phyloP scores from a whole-genome alignment of 306 rosid species.

The Astragalus glycyphyllos region DNA sequence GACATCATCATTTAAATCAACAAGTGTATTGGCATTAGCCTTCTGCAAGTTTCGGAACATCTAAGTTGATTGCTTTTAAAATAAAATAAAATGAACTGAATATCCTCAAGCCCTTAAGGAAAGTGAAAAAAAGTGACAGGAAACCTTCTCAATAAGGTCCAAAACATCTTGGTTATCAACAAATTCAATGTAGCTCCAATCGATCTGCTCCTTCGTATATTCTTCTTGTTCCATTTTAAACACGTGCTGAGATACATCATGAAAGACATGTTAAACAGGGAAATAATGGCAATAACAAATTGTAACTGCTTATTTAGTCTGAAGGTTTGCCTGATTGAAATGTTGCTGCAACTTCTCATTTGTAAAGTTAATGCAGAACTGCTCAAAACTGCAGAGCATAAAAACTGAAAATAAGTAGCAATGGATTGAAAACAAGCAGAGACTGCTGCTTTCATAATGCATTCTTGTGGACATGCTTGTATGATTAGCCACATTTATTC shows the following conservation, averaged over 20 bases:
- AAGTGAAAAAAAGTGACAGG: slow-evolving; percentile 5
- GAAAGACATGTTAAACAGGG: slow-evolving; percentile 39
- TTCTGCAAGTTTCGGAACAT: slow-evolving; percentile 24
- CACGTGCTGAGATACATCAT: slow-evolving; percentile 77
- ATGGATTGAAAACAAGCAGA: slow-evolving; percentile 52
- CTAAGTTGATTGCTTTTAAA: slow-evolving; percentile 37
- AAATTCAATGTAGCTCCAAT: slow-evolving; percentile 99
- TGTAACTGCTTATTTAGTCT: slow-evolving; percentile 38
- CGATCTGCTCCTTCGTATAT: slow-evolving; percentile 90
- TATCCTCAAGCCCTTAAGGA: slow-evolving; percentile 22
- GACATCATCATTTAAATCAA: slow-evolving; percentile 5
- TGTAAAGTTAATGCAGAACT: slow-evolving; percentile 98
- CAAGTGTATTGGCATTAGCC: slow-evolving; percentile 27
- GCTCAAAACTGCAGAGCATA: slow-evolving; percentile 92
- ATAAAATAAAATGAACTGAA: slow-evolving; percentile 34
- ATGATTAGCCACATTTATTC: slow-evolving; percentile 26
- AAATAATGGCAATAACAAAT: slow-evolving; percentile 34
- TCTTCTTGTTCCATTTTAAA: slow-evolving; percentile 99
- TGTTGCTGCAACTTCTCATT: slow-evolving; percentile 99
- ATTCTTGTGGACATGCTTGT: slow-evolving; percentile 18
- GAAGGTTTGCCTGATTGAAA: slow-evolving; percentile 85
- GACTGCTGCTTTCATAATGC: slow-evolving; percentile 42
- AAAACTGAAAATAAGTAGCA: slow-evolving; percentile 61
- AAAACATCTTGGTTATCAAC: slow-evolving; percentile 97
- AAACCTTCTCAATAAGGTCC: slow-evolving; percentile 97